Percentiles rank a stretch among this genome's conserved stretches.
Conservation (phyloP, 305 asterid genomes). For the Fraxinus xanthoxyloides region DNA sequence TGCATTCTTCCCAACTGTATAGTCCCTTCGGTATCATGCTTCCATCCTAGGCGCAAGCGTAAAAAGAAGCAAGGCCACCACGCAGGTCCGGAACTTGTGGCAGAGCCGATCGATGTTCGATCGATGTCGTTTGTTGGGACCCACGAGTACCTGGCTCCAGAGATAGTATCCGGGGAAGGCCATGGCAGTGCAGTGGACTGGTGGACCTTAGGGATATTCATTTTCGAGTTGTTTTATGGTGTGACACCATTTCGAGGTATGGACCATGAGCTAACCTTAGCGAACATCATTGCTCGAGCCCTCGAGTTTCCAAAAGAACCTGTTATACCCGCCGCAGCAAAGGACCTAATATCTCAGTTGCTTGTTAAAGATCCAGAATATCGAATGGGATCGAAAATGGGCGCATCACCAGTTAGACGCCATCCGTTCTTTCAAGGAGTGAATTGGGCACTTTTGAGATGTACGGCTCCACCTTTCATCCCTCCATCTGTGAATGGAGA, state of each 20-base stretch:
- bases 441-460: constrained; percentile 91
- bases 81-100: constrained; percentile 64
- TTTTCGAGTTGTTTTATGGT: constrained; percentile 69
- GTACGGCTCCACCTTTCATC: constrained; percentile 68
- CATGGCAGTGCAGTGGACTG: constrained; percentile 94
- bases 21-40: constrained; percentile 78
- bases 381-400: constrained; percentile 85
- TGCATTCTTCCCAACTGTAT: constrained; percentile 88
- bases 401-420: constrained; percentile 77
- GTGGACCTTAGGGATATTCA: constrained; percentile 86
- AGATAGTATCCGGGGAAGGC: constrained; percentile 91
- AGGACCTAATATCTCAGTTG: constrained; percentile 70
- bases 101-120: constrained; percentile 78
- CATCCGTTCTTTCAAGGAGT: constrained; percentile 82
- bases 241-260: constrained; percentile 83
- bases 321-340: constrained; percentile 44
- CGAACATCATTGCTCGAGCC: constrained; percentile 90
- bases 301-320: constrained; percentile 91
- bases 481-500: constrained; percentile 61
- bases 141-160: constrained; percentile 89
- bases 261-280: constrained; percentile 83
- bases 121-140: constrained; percentile 93
- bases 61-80: constrained; percentile 59
- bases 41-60: constrained; percentile 62
- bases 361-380: constrained; percentile 71